phyloP scores from a whole-genome alignment of 1,284 basidiomycete genomes.

The Sphaerobolus stellatus region DNA sequence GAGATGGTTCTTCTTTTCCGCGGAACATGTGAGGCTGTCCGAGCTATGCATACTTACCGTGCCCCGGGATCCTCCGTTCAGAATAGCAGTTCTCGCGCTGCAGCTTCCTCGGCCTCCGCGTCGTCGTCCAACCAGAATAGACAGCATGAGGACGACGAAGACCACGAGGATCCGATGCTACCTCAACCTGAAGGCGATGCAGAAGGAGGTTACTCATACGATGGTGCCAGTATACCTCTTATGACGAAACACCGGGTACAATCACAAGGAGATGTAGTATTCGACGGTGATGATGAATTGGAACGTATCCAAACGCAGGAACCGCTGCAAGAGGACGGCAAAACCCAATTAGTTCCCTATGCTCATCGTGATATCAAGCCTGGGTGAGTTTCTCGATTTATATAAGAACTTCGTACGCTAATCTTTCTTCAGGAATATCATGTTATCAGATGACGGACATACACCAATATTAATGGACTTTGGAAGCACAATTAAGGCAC shows the following conservation, averaged over 20 bases:
- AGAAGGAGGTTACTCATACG: slow-evolving; percentile 71
- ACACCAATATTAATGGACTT: slow-evolving; percentile 98
- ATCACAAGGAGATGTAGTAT: slow-evolving; percentile 60
- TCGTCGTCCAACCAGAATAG: slow-evolving; percentile 17
- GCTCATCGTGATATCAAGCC: slow-evolving; percentile 98
- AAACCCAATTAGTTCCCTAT: slow-evolving; percentile 75
- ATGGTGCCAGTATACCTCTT: slow-evolving; percentile 47
- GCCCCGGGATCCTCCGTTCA: slow-evolving; percentile 41
- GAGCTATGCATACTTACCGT: slow-evolving; percentile 89
- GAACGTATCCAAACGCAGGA: slow-evolving; percentile 31
- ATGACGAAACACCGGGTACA: slow-evolving; percentile 51
- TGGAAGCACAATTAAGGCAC: slow-evolving; percentile 82
- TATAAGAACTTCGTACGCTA: slow-evolving; percentile 1
- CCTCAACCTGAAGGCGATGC: slow-evolving; percentile 70
- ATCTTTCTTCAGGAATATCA: slow-evolving; percentile 74
- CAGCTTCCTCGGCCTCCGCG: slow-evolving; percentile 25
- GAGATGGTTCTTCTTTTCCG: slow-evolving; percentile 89
- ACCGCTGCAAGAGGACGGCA: slow-evolving; percentile 32
- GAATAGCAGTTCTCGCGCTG: slow-evolving; percentile 18
- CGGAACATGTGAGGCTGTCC: slow-evolving; percentile 90
- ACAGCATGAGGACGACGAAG: slow-evolving; percentile 40
- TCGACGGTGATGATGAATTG: slow-evolving; percentile 75
- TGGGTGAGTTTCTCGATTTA: slow-evolving; percentile 56
- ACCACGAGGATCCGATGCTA: slow-evolving; percentile 58
- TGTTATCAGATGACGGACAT: slow-evolving; percentile 88